These are phyloP conservation scores for Zangia roseola DNA, from an alignment of 768 basidiomycete genomes.

Conservation along the genomic window DNA sequence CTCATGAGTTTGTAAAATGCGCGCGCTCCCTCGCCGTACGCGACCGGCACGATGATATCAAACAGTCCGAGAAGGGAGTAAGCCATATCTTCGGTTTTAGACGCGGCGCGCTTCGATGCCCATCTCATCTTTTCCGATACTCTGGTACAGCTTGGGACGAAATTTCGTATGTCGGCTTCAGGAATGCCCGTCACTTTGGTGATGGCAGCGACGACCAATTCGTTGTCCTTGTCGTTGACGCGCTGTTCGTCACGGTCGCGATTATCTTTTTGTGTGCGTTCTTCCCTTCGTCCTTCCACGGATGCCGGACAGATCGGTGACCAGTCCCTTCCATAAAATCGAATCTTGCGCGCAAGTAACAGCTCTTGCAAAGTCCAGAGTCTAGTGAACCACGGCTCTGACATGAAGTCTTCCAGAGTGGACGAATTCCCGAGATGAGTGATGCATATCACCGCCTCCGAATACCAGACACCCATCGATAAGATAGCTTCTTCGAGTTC, in stretches of 20 bases:
- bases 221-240: constrained; percentile 24
- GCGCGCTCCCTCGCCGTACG: constrained; percentile 24
- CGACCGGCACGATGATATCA: constrained; percentile 20
- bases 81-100: constrained; percentile 23
- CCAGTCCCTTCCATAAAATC: constrained; percentile 26
- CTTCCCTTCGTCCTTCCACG: constrained; percentile 18
- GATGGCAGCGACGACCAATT: constrained; percentile 13
- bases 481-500: constrained; percentile 30
- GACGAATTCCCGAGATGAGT: constrained; percentile 22
- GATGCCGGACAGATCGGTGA: constrained; percentile 17
- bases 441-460: constrained; percentile 23
- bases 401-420: constrained; percentile 20
- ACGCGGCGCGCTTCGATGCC: constrained; percentile 21
- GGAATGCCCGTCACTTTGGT: constrained; percentile 20
- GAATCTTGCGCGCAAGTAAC: constrained; percentile 20
- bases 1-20: constrained; percentile 22
- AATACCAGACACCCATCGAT: constrained; percentile 26
- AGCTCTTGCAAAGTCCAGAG: constrained; percentile 27
- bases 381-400: constrained; percentile 24
- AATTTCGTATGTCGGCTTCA: constrained; percentile 20
- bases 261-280: constrained; percentile 1
- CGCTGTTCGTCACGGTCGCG: constrained; percentile 17
- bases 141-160: constrained; percentile 17
- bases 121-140: constrained; percentile 26
- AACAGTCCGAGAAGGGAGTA: constrained; percentile 26